phyloP scores from a whole-genome alignment of 495 filamentous ascomycete genomes.

The Neurospora tetrasperma region DNA sequence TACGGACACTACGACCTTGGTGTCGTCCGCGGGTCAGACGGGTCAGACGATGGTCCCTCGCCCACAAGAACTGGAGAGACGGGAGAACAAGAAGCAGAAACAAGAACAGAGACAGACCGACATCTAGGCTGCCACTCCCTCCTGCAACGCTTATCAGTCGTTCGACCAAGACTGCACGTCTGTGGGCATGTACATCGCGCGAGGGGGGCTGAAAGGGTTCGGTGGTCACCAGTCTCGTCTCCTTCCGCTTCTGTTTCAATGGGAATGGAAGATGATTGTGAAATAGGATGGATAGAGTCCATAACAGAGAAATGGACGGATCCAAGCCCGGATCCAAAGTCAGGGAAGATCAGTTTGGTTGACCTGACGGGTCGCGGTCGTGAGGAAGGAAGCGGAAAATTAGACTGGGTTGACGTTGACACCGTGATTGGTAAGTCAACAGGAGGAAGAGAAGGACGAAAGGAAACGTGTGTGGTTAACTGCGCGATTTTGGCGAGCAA shows the following conservation, averaged over 20 bases:
- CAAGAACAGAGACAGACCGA: constrained; percentile 6
- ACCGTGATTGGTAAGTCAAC: constrained; percentile 16
- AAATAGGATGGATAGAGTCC: constrained; percentile 10
- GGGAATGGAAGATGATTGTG: too few species aligned
- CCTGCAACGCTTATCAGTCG: constrained; percentile 56
- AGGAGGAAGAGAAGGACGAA: constrained; percentile 28
- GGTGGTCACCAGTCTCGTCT: constrained; percentile 29
- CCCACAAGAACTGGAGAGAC: neutral
- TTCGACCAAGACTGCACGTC: constrained; percentile 73
- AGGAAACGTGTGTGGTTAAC: constrained; percentile 71
- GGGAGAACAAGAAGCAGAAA: neutral
- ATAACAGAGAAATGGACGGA: constrained; percentile 29
- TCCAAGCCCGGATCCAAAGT: constrained; percentile 21
- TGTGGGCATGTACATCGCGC: constrained; percentile 81
- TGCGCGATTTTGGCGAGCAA: constrained; percentile 59
- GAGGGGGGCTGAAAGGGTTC: constrained; percentile 47
- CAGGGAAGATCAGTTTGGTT: constrained; percentile 33
- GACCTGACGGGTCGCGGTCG: constrained; percentile 27
- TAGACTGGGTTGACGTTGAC: constrained; percentile 23
- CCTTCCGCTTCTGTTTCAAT: too few species aligned
- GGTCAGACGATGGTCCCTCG: neutral
- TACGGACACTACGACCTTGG: constrained; percentile 61
- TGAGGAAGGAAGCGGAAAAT: constrained; percentile 11
- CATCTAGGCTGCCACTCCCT: constrained; percentile 60
- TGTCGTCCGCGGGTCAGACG: constrained; percentile 21